Evolutionary conservation across 2,329 filamentous ascomycete species (phyloP), one percentile per base, ranked within the genome.

Genomic region (Alternaria viburni): DNA sequence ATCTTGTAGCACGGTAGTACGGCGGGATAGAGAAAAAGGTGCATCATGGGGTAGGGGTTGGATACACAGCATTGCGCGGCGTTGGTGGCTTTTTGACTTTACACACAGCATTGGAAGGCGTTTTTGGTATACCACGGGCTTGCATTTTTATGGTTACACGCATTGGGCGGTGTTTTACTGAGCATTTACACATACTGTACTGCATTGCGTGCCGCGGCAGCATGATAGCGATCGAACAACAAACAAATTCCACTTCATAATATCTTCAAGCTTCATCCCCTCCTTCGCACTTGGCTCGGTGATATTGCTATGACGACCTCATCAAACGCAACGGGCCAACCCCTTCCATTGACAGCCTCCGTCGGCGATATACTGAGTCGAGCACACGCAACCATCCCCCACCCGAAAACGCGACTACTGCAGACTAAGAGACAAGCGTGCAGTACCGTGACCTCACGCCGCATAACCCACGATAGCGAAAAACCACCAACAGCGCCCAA

Each of bases 151-250:
- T 45, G 57, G 55, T 47, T 45, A 32, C 36, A 64, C 68, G 73
- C 73, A 75, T 75, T 68, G 71, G 69, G 68, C 63, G 73, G 74
- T 51, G 72, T 73, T 71, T 28, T 45, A 30, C 50, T 72, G 67
- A 72, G 73, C 74, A 76, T 77, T 72, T 72, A 72, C 68, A 70
- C 45, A 57, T 41, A 28, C 67, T 64, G 50, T 57, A 47, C 57
- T 23, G 45, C 60, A 46, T 64, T 25, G 13, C 30, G 51, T 44
- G 45, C 32, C n/a, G 43, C 55, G 43, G 54, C 43, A 58, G 51
- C 50, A 59, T 57, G 21, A 52, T n/a, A 63, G 63, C 51, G 64
- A 57, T 59, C 41, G 43, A 57, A 63, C 32, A 57, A 63, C 32
- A 26, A 41, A 57, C 44, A 54, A 55, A 58, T 59, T 41, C 57